These are phyloP conservation scores for Candida arabinofermentans DNA, from an alignment of 805 yeast species.

Conservation along the genomic window DNA sequence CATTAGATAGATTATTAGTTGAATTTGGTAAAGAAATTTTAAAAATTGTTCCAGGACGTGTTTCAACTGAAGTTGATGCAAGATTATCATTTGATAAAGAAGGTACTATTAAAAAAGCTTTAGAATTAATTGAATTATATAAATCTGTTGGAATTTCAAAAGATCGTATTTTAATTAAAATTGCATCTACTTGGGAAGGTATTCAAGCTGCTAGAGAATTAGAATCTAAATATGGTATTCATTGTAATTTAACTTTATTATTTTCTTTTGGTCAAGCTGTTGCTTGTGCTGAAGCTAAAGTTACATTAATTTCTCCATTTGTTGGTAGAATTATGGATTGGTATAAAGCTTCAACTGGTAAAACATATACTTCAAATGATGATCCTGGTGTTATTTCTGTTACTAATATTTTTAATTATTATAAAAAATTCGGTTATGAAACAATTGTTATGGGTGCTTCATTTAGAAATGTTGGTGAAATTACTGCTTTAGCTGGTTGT, in stretches of 20 bases:
- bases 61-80: conserved; percentile 98
- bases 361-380: conserved; percentile 69
- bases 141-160: conserved; percentile 78
- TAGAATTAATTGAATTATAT: conserved; percentile 84
- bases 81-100: conserved; percentile 94
- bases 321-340: conserved; percentile 99
- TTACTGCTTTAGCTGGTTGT: conserved; percentile 94
- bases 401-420: conserved; percentile 87
- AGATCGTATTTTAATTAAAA: conserved; percentile 90
- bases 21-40: conserved; percentile 95
- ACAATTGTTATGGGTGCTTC: conserved; percentile 99
- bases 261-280: conserved; percentile 97
- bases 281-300: conserved; percentile 97
- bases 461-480: conserved; percentile 95
- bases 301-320: conserved; percentile 95
- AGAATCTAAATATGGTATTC: conserved; percentile 86
- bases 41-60: conserved; percentile 97
- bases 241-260: conserved; percentile 90
- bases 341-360: conserved; percentile 93
- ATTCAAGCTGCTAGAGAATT: conserved; percentile 96
- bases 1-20: conserved; percentile 88
- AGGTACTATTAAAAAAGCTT: conserved; percentile 90
- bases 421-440: conserved; percentile 93
- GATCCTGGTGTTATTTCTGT: conserved; percentile 98
- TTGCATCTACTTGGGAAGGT: conserved; percentile 99